Evolutionary conservation across 805 yeast species (phyloP).

Genomic region (Candida argentea): DNA sequence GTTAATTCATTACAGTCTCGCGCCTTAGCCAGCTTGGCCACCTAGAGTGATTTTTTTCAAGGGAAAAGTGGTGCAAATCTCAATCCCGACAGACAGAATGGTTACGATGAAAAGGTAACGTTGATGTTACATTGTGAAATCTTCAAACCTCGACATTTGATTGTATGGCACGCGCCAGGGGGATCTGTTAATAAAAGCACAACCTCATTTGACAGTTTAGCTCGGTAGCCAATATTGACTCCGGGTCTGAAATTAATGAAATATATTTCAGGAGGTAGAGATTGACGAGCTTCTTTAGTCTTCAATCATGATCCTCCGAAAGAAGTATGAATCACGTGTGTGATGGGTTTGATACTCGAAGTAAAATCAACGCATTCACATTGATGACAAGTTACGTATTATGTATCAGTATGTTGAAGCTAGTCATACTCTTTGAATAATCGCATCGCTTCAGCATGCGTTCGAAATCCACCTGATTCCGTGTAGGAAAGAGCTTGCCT

Average conservation of each 20-base stretch:
- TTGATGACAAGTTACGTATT: background rate
- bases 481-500: background rate
- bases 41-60: conserved; percentile 18
- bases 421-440: no score
- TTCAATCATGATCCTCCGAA: no score
- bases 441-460: background rate
- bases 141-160: no score
- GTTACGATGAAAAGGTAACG: background rate
- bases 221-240: no score
- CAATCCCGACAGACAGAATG: background rate
- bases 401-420: background rate
- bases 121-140: no score
- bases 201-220: background rate
- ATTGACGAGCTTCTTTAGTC: no score
- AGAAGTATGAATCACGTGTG: no score
- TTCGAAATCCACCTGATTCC: background rate
- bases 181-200: background rate
- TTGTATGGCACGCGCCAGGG: background rate
- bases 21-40: conserved; percentile 44
- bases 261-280: no score
- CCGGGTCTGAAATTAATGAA: no score
- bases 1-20: conserved; percentile 33
- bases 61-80: background rate
- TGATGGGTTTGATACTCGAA: no score
- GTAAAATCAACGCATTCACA: no score